phyloP scores from a whole-genome alignment of 306 rosid genomes.

The Geum urbanum region DNA sequence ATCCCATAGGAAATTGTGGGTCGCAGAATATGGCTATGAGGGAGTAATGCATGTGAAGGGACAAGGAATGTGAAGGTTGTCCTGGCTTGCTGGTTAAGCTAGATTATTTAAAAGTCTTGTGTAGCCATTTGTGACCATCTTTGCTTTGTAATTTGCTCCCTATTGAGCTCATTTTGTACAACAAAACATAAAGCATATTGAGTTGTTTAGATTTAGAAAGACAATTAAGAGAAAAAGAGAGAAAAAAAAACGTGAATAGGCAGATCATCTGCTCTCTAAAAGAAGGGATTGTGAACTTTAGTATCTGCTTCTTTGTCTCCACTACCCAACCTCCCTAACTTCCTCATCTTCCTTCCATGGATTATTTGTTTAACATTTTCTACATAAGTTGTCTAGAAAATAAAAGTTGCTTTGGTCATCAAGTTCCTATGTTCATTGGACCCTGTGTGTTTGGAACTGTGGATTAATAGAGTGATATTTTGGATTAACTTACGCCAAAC shows the following conservation, averaged over 20 bases:
- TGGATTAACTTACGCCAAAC: conserved; percentile 3
- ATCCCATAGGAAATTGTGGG: neutral
- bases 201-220: neutral
- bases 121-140: neutral
- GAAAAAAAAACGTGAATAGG: neutral
- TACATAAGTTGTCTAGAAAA: neutral
- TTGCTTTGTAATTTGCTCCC: conserved; percentile 6
- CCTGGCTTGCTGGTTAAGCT: conserved; percentile 4
- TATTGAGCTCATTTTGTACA: neutral
- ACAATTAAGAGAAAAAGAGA: neutral
- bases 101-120: neutral
- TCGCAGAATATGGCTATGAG: neutral
- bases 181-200: conserved; percentile 2
- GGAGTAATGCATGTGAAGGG: neutral
- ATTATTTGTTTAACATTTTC: neutral
- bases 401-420: conserved; percentile 1
- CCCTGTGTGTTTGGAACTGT: conserved; percentile 10
- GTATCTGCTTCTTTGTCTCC: conserved; percentile 16
- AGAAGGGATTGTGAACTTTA: conserved; percentile 10
- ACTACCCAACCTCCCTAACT: neutral
- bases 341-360: conserved; percentile 8
- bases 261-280: conserved; percentile 18
- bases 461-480: neutral
- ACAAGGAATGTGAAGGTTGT: conserved; percentile 18
- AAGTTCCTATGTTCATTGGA: conserved; percentile 14